Percentiles rank a stretch among this genome's conserved stretches.
These are phyloP conservation scores for Prunus salicina DNA, from an alignment of 306 rosid species.

Conservation along the genomic window DNA sequence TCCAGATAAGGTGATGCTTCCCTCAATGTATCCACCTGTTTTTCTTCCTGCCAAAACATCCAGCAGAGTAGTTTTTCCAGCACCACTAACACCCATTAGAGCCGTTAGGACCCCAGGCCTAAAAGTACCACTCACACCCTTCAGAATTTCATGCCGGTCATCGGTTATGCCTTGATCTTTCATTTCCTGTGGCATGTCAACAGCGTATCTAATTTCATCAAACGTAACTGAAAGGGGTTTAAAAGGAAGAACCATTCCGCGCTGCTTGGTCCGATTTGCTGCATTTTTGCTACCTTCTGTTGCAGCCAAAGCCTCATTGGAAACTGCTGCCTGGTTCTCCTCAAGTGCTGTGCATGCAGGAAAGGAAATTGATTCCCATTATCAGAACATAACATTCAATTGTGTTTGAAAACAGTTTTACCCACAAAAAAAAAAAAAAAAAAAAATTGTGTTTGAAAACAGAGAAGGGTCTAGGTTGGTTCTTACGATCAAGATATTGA, in stretches of 20 bases:
- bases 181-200: conserved; percentile 36
- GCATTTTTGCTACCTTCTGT: background rate
- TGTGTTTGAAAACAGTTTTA: background rate
- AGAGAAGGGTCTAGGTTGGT: background rate
- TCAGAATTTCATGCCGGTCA: conserved; percentile 18
- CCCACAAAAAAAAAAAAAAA: too few species aligned
- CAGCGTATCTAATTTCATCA: conserved; percentile 23
- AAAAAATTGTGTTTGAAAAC: background rate
- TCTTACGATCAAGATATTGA: conserved; percentile 41
- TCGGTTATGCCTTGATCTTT: conserved; percentile 21
- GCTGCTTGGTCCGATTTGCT: background rate
- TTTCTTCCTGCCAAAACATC: conserved; percentile 32
- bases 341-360: background rate
- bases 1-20: conserved; percentile 24
- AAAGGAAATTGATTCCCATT: background rate
- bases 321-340: background rate
- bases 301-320: background rate
- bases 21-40: conserved; percentile 22
- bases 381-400: background rate
- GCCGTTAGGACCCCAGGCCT: conserved; percentile 33
- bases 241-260: conserved; percentile 23
- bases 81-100: conserved; percentile 34
- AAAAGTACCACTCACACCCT: conserved; percentile 29
- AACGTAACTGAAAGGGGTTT: conserved; percentile 20
- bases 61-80: conserved; percentile 33